A percentile compares a stretch with the other conserved stretches of the same genome.
Conservation (phyloP, 225 moss, liverwort and hornwort genomes). For the Pleurozium schreberi region DNA sequence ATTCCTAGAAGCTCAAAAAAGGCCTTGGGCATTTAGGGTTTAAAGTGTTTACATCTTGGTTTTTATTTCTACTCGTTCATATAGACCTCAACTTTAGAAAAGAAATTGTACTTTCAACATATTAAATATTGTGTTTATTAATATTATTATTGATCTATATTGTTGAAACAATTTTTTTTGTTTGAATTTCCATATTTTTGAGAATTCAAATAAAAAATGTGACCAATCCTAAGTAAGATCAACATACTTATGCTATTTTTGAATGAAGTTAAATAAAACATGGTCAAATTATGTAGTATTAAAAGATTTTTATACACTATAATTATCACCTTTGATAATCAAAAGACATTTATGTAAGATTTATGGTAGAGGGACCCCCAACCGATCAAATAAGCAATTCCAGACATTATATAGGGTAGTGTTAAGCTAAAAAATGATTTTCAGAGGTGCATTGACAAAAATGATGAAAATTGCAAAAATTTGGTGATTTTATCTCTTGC, state of each 20-base stretch:
- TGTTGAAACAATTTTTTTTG: background rate
- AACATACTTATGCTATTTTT: background rate
- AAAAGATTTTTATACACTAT: no score
- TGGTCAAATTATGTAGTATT: no score
- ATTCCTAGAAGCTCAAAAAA: no score
- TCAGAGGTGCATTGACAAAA: no score
- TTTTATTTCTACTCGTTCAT: accelerated
- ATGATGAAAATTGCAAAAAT: no score
- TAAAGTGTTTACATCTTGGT: background rate
- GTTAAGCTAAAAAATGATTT: no score
- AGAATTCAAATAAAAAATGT: background rate
- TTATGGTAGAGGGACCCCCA: no score
- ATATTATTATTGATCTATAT: background rate
- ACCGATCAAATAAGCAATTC: no score
- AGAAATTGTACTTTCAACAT: background rate
- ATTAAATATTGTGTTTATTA: background rate
- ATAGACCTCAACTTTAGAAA: background rate
- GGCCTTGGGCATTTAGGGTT: no score
- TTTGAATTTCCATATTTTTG: background rate
- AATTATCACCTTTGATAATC: background rate
- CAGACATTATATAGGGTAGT: no score
- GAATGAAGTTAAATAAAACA: background rate
- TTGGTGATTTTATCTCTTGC: no score
- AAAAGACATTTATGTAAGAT: background rate
- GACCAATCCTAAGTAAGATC: background rate